Evolutionary conservation across 1,284 basidiomycete species (phyloP).

Genomic region (Ganoderma resinaceum): DNA sequence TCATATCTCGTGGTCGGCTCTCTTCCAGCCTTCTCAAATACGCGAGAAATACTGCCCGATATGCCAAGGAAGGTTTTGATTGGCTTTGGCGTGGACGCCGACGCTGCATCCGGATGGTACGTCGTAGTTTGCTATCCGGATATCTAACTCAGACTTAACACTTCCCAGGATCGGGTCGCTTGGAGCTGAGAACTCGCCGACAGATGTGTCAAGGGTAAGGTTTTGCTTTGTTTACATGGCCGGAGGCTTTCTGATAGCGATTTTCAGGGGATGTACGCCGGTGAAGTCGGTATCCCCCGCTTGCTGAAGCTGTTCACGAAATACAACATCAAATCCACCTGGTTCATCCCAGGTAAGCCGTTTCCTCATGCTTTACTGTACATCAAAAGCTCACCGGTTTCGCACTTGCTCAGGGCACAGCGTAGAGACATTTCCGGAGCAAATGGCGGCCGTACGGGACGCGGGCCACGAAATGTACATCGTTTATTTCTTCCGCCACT

Average conservation of each 20-base stretch:
- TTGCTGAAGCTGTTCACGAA: slow-evolving; percentile 78
- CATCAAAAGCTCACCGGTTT: not conserved
- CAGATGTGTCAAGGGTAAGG: slow-evolving; percentile 65
- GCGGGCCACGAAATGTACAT: slow-evolving; percentile 72
- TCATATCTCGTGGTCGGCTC: not conserved
- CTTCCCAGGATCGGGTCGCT: slow-evolving; percentile 67
- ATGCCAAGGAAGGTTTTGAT: slow-evolving; percentile 42
- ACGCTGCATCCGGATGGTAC: slow-evolving; percentile 43
- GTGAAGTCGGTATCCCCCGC: slow-evolving; percentile 75
- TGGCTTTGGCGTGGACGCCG: slow-evolving; percentile 44
- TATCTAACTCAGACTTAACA: not conserved
- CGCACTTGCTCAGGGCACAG: slow-evolving; percentile 56
- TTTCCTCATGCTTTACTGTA: too few relatives aligned
- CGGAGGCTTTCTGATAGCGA: not conserved
- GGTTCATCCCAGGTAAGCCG: slow-evolving; percentile 72
- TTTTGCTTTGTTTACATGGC: not conserved
- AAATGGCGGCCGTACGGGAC: slow-evolving; percentile 70
- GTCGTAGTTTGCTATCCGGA: not conserved
- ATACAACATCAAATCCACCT: slow-evolving; percentile 70
- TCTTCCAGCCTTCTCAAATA: not conserved
- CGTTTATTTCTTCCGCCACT: too few relatives aligned
- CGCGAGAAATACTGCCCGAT: not conserved
- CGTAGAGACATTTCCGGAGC: slow-evolving; percentile 71
- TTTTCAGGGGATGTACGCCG: slow-evolving; percentile 69
- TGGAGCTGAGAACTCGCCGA: slow-evolving; percentile 69